Conservation (phyloP, 148 eudicot species). For the Silene uniflora region DNA sequence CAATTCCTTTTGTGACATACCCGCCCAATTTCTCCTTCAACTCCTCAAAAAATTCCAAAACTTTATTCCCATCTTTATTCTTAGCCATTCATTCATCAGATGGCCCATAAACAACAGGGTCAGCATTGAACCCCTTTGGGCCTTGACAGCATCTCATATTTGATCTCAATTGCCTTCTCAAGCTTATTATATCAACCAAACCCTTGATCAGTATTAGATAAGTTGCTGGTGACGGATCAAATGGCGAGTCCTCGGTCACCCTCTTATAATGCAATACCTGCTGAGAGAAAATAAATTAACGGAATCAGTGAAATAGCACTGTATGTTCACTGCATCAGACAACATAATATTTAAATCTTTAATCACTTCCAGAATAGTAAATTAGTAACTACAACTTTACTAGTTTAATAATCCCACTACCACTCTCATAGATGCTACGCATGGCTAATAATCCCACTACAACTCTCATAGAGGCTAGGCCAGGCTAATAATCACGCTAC, state of each 20-base stretch:
- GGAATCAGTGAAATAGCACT: neutral
- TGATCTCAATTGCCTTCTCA: slow-evolving; percentile 70
- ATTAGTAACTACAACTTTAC: neutral
- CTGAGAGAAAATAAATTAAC: neutral
- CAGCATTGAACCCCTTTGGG: slow-evolving; percentile 53
- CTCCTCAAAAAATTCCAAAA: slow-evolving; percentile 65
- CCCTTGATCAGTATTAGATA: slow-evolving; percentile 67
- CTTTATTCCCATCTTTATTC: slow-evolving; percentile 45
- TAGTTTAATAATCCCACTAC: too few relatives aligned
- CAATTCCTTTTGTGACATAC: slow-evolving; percentile 49
- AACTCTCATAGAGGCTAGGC: neutral
- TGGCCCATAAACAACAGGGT: slow-evolving; percentile 55
- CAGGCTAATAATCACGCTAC: too few relatives aligned
- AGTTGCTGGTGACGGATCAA: slow-evolving; percentile 65
- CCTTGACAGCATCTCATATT: slow-evolving; percentile 78
- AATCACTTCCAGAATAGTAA: neutral
- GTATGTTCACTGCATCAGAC: neutral
- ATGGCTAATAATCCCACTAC: neutral
- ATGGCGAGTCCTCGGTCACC: slow-evolving; percentile 72
- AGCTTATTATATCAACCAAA: slow-evolving; percentile 58
- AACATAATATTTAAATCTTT: neutral
- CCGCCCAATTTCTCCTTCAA: slow-evolving; percentile 72
- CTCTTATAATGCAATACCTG: slow-evolving; percentile 56
- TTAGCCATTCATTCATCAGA: slow-evolving; percentile 74
- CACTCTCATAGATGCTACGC: too few relatives aligned